These are phyloP conservation scores for Zopfochytrium polystomum DNA, from an alignment of 371 early-diverging fungal species.

Conservation along the genomic window DNA sequence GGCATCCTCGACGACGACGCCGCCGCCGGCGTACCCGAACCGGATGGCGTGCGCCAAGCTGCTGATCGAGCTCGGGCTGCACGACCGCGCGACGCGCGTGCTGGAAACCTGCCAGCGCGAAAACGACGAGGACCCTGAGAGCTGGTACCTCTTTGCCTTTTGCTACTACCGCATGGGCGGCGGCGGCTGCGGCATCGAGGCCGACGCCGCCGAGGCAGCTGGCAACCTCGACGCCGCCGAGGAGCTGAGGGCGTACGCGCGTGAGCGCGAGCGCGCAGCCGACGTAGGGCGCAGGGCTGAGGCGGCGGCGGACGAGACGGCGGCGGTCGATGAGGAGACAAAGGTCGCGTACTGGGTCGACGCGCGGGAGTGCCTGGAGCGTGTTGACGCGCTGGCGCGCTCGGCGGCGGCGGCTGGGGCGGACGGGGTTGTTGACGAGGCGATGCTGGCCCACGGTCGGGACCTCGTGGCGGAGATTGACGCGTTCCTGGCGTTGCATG, in stretches of 20 bases:
- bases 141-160: constrained; percentile 93
- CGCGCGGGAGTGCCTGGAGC: constrained; percentile 72
- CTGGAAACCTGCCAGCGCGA: constrained; percentile 79
- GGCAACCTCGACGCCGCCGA: too few species aligned
- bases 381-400: background rate
- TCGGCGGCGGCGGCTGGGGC: constrained; percentile 1
- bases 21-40: constrained; percentile 68
- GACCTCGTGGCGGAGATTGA: constrained; percentile 15
- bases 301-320: constrained; percentile 1
- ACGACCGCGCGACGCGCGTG: constrained; percentile 74
- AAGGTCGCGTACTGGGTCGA: constrained; percentile 58
- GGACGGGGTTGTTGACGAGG: constrained; percentile 10
- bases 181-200: constrained; percentile 13
- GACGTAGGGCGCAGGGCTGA: constrained; percentile 15
- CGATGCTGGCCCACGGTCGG: constrained; percentile 19
- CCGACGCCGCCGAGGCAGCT: constrained; percentile 47
- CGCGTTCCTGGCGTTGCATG: constrained; percentile 7
- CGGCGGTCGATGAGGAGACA: constrained; percentile 13
- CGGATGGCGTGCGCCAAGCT: constrained; percentile 67
- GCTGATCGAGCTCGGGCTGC: constrained; percentile 74
- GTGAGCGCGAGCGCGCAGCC: constrained; percentile 49
- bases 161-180: constrained; percentile 76
- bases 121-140: constrained; percentile 85
- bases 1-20: too few species aligned
- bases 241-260: constrained; percentile 38